Base-by-base conservation (phyloP, 163 green algal genomes). In the Scenedesmus sp. region DNA sequence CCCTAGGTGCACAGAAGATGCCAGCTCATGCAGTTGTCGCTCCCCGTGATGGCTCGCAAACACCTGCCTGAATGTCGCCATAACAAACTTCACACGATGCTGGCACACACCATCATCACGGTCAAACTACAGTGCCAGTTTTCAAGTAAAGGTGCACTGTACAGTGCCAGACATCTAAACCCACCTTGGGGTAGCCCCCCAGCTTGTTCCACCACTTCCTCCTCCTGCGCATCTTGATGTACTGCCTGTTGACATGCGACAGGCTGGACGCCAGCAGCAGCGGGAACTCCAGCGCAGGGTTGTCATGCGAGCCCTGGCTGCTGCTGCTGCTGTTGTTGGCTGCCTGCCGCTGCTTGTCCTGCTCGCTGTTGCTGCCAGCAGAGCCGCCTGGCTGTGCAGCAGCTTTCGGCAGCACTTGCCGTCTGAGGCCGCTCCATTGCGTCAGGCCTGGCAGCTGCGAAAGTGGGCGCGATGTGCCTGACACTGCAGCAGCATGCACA, bases 151-250 rank as follows among this genome's bases (percentile, higher is more conserved):
- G 13, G 55, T 12, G 55, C 8, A 34, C 20, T 15, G 34, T 34
- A 67, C 13, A 60, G 82, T 26, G 16, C 52, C 26, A 87, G 12
- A 34, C 20, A 20, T 12, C 2, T 10, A 13, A 46, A 87, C 13
- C 52, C 13, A 84, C 87, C 56, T 84, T 84, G 2, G 88, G 89
- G 67, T 90, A 93, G 1, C 90, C 90, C 20, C 90, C 90, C 64
- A 88, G 46, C 26, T 88, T 93, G 23, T 23, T 77, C 90, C 90
- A 93, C 90, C 90, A 93, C 15, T 88, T 91, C 8, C 90, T 57
- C 7, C 90, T 62, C 85, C 90, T 57, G 4, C 90, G 85, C 77
- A 93, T 88, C 60, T 85, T 88, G 76, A 93, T 93, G 90, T 93
- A 93, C n/a, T 88, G 76, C 20, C 66, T 82, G 90, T 91, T 93